Conservation (phyloP, 306 rosid genomes). For the Rosa persica region DNA sequence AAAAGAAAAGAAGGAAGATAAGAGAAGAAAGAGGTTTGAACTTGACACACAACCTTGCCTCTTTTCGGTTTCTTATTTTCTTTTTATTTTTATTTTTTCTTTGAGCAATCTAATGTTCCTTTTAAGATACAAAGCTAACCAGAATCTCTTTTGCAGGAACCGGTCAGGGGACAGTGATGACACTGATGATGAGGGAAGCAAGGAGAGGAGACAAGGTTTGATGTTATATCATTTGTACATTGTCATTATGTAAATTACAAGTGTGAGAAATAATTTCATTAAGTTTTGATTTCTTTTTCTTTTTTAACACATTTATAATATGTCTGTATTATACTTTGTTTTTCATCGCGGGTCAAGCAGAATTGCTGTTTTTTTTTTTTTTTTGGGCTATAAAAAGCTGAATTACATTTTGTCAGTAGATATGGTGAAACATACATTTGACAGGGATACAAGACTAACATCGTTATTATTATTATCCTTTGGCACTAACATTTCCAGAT, state of each 20-base stretch:
- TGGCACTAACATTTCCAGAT: background rate
- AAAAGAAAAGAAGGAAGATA: constrained; percentile 47
- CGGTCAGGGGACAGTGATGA: constrained; percentile 66
- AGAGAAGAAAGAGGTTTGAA: constrained; percentile 69
- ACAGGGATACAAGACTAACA: background rate
- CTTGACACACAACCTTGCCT: background rate
- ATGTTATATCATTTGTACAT: constrained; percentile 6
- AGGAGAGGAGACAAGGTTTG: constrained; percentile 63
- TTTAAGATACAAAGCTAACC: constrained; percentile 19
- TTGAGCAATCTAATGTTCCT: background rate
- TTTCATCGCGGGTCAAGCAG: background rate
- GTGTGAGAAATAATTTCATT: background rate
- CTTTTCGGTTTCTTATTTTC: background rate
- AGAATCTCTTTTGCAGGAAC: constrained; percentile 43
- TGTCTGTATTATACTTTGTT: background rate
- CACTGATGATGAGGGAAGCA: constrained; percentile 49
- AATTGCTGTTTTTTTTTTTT: background rate
- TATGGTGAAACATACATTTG: background rate
- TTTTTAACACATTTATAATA: background rate
- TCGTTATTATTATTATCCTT: background rate
- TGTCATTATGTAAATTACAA: background rate
- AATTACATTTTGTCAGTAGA: background rate
- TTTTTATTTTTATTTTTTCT: background rate
- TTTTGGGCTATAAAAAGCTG: background rate
- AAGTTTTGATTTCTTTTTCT: background rate